Evolutionary conservation across 2,329 filamentous ascomycete genomes (phyloP).

Genomic region (Coniochaeta sp.): DNA sequence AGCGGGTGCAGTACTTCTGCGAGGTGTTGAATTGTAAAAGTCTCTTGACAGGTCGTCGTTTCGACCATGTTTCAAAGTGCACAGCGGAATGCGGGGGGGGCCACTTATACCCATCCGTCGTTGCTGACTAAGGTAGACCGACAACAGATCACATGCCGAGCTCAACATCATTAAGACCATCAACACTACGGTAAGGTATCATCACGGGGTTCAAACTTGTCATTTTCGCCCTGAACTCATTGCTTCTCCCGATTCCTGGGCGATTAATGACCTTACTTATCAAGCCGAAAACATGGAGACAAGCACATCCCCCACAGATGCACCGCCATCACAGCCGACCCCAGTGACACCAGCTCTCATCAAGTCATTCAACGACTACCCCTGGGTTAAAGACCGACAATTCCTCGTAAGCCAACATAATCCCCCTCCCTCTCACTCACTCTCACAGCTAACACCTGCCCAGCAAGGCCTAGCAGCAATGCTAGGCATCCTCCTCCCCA

Average conservation of each 20-base stretch:
- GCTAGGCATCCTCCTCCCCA: constrained; percentile 12
- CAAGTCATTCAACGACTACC: constrained; percentile 56
- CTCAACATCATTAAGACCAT: neutral
- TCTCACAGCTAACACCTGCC: neutral
- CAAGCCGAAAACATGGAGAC: neutral
- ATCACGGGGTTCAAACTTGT: no score
- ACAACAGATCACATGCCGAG: no score
- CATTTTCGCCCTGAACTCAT: no score
- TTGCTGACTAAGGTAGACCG: no score
- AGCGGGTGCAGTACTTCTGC: no score
- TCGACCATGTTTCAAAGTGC: no score
- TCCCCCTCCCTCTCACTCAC: neutral
- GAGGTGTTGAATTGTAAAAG: no score
- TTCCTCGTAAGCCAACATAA: constrained; percentile 47
- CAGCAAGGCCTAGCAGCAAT: constrained; percentile 17
- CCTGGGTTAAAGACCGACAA: constrained; percentile 60
- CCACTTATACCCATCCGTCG: no score
- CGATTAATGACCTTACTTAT: neutral
- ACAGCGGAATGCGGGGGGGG: no score
- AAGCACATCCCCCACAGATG: neutral
- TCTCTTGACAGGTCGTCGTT: no score
- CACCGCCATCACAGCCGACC: neutral
- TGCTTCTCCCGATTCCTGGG: neutral
- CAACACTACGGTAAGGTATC: neutral
- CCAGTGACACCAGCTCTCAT: constrained; percentile 33